phyloP scores from a whole-genome alignment of 2,329 filamentous ascomycete genomes.

The Davidsoniella virescens region DNA sequence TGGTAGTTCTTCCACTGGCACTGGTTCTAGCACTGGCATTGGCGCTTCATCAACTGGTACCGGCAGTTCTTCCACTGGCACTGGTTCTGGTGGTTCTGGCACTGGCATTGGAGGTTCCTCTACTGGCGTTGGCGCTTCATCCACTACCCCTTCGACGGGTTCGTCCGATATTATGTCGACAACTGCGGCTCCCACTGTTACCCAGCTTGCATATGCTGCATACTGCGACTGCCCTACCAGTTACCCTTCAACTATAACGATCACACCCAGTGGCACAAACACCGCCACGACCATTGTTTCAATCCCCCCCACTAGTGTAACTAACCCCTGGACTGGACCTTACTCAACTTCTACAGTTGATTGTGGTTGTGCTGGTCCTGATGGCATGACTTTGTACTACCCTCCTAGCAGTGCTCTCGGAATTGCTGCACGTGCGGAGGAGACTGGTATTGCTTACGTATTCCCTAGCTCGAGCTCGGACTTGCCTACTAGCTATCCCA shows the following conservation, averaged over 20 bases:
- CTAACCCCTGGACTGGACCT: constrained; percentile 9
- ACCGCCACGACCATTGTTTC: constrained; percentile 7
- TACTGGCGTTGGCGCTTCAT: background rate
- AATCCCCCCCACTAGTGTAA: constrained; percentile 3
- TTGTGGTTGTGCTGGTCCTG: constrained; percentile 5
- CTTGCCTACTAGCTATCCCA: background rate
- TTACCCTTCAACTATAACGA: constrained; percentile 7
- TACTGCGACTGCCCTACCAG: constrained; percentile 8
- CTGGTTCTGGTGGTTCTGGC: background rate
- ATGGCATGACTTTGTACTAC: constrained; percentile 8
- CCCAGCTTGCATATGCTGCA: background rate
- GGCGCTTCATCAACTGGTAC: too few species aligned
- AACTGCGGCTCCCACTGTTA: background rate
- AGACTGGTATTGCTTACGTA: constrained; percentile 6
- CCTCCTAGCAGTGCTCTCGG: constrained; percentile 5
- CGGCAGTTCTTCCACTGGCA: background rate
- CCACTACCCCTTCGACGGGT: background rate
- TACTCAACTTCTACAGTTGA: constrained; percentile 4
- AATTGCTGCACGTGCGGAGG: background rate
- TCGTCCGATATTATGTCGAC: background rate
- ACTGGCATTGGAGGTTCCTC: background rate
- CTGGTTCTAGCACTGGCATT: background rate
- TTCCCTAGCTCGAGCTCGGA: background rate
- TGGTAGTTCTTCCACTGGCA: background rate
- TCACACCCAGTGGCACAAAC: constrained; percentile 8